phyloP scores from a whole-genome alignment of 2,329 filamentous ascomycete genomes.

The Penicillium sp. region DNA sequence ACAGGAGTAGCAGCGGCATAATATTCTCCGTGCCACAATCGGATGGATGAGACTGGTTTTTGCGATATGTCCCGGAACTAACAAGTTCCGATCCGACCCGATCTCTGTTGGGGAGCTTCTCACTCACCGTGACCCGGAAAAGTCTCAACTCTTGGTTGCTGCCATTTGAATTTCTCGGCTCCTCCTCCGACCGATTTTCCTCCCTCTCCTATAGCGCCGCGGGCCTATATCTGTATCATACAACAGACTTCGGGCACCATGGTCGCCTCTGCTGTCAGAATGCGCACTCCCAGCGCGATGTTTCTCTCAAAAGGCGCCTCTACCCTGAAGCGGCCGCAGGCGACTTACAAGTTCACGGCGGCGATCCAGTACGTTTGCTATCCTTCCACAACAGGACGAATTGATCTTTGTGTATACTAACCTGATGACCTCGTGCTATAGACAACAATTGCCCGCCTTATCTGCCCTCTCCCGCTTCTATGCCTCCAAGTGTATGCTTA shows the following conservation, averaged over 20 bases:
- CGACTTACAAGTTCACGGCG: constrained; percentile 50
- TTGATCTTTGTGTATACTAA: constrained; percentile 26
- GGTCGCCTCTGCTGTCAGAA: constrained; percentile 57
- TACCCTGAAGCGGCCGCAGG: constrained; percentile 52
- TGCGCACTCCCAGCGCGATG: constrained; percentile 51
- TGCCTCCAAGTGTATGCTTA: constrained; percentile 68
- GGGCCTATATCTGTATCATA: constrained; percentile 31
- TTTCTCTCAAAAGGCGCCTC: constrained; percentile 47
- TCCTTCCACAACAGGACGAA: background rate
- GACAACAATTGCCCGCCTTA: constrained; percentile 56
- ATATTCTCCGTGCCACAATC: background rate
- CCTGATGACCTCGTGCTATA: constrained; percentile 24
- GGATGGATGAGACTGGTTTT: background rate
- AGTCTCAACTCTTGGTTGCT: background rate
- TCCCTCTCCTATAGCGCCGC: constrained; percentile 25
- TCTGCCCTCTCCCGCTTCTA: constrained; percentile 69
- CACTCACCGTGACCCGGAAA: background rate
- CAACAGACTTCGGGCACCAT: constrained; percentile 51
- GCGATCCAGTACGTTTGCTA: constrained; percentile 43
- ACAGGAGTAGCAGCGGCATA: background rate
- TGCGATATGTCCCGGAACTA: background rate
- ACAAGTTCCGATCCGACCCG: background rate
- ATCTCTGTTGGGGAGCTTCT: constrained; percentile 2
- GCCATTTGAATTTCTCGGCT: constrained; percentile 19
- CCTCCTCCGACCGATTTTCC: constrained; percentile 26